Base-by-base conservation (phyloP, 345 rosid species). In the Aquilaria sinensis region DNA sequence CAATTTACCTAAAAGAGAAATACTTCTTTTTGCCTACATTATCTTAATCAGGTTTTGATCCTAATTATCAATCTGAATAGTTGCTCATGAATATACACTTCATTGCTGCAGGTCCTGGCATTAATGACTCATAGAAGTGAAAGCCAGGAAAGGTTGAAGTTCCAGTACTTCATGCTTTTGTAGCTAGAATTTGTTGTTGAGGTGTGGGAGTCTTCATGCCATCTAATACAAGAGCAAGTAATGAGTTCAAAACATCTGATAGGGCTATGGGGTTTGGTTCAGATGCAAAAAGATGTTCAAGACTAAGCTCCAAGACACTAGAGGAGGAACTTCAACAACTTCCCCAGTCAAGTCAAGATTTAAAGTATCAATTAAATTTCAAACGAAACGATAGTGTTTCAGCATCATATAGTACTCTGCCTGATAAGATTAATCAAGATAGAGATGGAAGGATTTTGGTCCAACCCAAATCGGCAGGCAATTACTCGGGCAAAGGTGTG, bases 231-330 rank as follows among this genome's bases (percentile, higher is more conserved):
- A 43, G 67, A 67, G 66, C 61, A 62, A 70, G 72, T 61, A 51
- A 60, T 45, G 64, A 48, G 41, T 34, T 15, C 56, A 49, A 57
- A 2, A 67, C 53, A 57, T 15, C 54, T 60, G 46, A 50, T 43
- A 12, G 68, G 62, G 63, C 64, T 60, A 79, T 64, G 84, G 77
- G 59, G 71, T 64, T 67, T 53, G 62, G 71, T 77, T 54, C 13
- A 37, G 80, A 73, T 63, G 58, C 67, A 29, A 76, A 75, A 69
- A 78, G 57, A 66, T 66, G 75, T 57, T 73, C 78, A 33, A 76
- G 68, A 51, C 67, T 65, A 15, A 60, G 60, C 57, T 72, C 76
- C 43, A 80, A 61, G 67, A 58, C 57, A 33, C 73, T 60, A 68
- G 80, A 76, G 72, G 85, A 85, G 65, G 70, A 72, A 58, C 54